phyloP scores from a whole-genome alignment of 2,329 filamentous ascomycete species.

The Mollisiaceae sp. region DNA sequence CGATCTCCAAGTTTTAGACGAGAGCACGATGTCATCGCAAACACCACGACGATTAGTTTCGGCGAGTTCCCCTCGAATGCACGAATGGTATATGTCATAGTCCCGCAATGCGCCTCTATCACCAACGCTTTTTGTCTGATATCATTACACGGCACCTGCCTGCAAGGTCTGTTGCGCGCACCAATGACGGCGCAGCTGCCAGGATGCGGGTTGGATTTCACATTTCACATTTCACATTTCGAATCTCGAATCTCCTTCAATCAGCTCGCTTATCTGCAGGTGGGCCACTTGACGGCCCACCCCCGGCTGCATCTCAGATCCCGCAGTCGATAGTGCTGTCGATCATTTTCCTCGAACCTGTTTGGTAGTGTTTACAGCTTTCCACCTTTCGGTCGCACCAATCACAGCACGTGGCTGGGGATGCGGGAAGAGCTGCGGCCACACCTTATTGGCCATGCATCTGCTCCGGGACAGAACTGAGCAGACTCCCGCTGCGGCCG shows the following conservation, averaged over 20 bases:
- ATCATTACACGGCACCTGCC: background rate
- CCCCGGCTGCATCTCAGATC: background rate
- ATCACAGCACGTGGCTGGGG: background rate
- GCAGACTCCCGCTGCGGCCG: background rate
- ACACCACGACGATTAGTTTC: background rate
- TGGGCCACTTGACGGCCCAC: background rate
- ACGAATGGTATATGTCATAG: background rate
- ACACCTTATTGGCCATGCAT: background rate
- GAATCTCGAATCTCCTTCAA: too few relatives aligned
- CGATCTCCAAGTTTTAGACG: background rate
- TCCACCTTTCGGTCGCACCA: background rate
- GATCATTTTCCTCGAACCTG: constrained; percentile 1
- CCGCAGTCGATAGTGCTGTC: constrained; percentile 14
- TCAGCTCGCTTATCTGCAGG: constrained; percentile 1
- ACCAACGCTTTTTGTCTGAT: background rate
- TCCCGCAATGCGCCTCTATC: background rate
- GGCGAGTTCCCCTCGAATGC: background rate
- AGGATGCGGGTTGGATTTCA: background rate
- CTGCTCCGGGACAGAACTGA: background rate
- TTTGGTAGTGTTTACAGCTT: background rate
- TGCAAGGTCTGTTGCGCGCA: background rate
- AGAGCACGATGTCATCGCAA: background rate
- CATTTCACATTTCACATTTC: too few relatives aligned
- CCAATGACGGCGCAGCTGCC: background rate
- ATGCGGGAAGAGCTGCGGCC: background rate